Evolutionary conservation across 345 rosid genomes (phyloP).

Genomic region (Zanthoxylum bungeanum): DNA sequence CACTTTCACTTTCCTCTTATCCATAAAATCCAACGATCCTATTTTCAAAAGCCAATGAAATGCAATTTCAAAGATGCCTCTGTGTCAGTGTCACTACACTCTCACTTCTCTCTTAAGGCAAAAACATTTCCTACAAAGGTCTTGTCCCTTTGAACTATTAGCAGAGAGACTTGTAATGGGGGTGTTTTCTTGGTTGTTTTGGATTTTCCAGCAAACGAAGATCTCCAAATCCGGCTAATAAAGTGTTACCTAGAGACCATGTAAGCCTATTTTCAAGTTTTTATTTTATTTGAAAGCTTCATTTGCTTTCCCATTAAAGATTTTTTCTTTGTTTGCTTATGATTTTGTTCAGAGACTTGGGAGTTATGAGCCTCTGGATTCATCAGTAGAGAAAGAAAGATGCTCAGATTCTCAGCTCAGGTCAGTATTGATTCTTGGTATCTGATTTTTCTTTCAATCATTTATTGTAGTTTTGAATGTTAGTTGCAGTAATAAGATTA

Average conservation of each 20-base stretch:
- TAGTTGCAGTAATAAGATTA: conserved; percentile 24
- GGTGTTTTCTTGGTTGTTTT: conserved; percentile 85
- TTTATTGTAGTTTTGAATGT: neutral
- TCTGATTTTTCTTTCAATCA: neutral
- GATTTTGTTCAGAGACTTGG: conserved; percentile 36
- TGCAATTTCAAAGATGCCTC: neutral
- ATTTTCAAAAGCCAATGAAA: conserved; percentile 54
- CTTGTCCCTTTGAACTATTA: neutral
- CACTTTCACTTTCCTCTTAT: conserved; percentile 17
- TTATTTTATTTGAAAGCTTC: neutral
- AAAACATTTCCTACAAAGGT: neutral
- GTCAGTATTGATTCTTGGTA: conserved; percentile 27
- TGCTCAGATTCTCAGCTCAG: conserved; percentile 42
- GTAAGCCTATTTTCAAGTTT: conserved; percentile 28
- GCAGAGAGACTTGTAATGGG: conserved; percentile 50
- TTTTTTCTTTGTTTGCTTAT: neutral
- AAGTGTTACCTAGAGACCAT: conserved; percentile 47
- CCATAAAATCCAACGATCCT: conserved; percentile 65
- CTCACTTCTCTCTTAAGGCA: no score
- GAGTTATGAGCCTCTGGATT: conserved; percentile 51
- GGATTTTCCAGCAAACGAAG: conserved; percentile 62
- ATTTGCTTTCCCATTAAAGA: neutral
- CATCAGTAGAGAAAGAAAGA: conserved; percentile 28
- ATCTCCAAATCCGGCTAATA: conserved; percentile 42
- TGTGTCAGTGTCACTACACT: conserved; percentile 5